Percentiles rank a stretch among this genome's conserved stretches.
Conservation (phyloP, 2,329 filamentous ascomycete genomes). For the Phoma sp. region DNA sequence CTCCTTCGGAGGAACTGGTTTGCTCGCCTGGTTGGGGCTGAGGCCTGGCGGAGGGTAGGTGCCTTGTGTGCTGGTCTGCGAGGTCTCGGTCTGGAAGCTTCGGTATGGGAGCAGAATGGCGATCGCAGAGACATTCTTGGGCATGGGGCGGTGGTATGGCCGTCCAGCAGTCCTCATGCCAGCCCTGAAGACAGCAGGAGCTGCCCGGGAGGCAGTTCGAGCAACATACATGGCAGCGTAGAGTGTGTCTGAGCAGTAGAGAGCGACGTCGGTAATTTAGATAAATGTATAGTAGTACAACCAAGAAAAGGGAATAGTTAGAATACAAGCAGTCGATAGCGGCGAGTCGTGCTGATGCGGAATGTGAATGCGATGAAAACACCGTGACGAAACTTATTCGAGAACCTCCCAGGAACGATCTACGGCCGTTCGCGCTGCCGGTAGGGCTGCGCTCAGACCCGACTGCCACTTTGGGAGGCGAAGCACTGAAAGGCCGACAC, state of each 20-base stretch:
- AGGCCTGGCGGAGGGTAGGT: constrained; percentile 84
- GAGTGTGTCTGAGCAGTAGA: constrained; percentile 18
- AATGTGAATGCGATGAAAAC: constrained; percentile 24
- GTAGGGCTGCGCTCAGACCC: constrained; percentile 6
- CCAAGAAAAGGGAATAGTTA: constrained; percentile 8
- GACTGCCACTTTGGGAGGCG: constrained; percentile 4
- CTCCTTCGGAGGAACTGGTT: constrained; percentile 70
- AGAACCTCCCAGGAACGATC: constrained; percentile 17
- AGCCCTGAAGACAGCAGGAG: constrained; percentile 55
- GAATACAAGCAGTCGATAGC: constrained; percentile 15
- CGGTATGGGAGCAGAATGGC: constrained; percentile 63
- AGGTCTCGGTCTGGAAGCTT: constrained; percentile 63
- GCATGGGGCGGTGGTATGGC: constrained; percentile 50
- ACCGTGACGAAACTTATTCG: constrained; percentile 21
- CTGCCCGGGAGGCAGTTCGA: constrained; percentile 52
- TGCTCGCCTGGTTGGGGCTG: constrained; percentile 87
- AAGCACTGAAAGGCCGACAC: neutral
- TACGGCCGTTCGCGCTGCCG: constrained; percentile 11
- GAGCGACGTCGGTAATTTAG: constrained; percentile 14
- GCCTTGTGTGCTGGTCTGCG: constrained; percentile 53
- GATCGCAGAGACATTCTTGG: constrained; percentile 61
- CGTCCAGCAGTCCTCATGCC: constrained; percentile 51
- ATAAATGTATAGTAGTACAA: constrained; percentile 1
- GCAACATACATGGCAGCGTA: constrained; percentile 53
- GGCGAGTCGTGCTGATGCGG: constrained; percentile 14